Evolutionary conservation across 257 asterid species (phyloP).

Genomic region (Capsicum rhomboideum): DNA sequence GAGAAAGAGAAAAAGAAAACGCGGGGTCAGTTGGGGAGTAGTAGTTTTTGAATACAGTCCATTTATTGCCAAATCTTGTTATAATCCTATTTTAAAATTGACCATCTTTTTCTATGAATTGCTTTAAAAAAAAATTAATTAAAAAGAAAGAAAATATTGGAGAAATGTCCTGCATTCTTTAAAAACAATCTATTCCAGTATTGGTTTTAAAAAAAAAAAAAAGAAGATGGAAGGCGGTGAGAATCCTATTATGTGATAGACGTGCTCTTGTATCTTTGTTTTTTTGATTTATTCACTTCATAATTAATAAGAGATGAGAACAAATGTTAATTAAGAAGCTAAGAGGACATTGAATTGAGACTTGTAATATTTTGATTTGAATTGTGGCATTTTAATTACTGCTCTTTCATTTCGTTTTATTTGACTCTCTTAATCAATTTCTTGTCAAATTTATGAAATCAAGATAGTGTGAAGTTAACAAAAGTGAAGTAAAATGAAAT

Average conservation of each 20-base stretch:
- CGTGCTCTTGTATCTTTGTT: background rate
- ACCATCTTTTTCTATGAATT: background rate
- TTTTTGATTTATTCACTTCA: background rate
- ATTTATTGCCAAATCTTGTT: background rate
- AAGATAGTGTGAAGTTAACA: too few relatives aligned
- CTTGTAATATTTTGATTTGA: background rate
- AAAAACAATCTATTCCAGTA: background rate
- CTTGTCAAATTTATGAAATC: too few relatives aligned
- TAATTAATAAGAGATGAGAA: background rate
- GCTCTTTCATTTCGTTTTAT: too few relatives aligned
- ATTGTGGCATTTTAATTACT: background rate
- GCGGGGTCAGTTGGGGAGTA: conserved; percentile 45
- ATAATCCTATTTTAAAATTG: background rate
- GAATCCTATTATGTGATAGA: background rate
- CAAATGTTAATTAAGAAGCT: background rate
- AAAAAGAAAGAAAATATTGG: background rate
- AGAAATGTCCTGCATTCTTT: background rate
- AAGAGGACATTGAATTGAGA: background rate
- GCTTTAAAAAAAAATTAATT: background rate
- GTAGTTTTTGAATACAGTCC: conserved; percentile 30
- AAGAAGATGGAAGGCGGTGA: background rate
- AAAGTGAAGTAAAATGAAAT: too few relatives aligned
- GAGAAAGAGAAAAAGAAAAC: conserved; percentile 24
- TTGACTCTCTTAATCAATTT: too few relatives aligned
- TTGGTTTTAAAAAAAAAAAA: background rate